A percentile compares a stretch with the other conserved stretches of the same genome.
Conservation (phyloP, 768 basidiomycete genomes). For the Kondoa subrosea region DNA sequence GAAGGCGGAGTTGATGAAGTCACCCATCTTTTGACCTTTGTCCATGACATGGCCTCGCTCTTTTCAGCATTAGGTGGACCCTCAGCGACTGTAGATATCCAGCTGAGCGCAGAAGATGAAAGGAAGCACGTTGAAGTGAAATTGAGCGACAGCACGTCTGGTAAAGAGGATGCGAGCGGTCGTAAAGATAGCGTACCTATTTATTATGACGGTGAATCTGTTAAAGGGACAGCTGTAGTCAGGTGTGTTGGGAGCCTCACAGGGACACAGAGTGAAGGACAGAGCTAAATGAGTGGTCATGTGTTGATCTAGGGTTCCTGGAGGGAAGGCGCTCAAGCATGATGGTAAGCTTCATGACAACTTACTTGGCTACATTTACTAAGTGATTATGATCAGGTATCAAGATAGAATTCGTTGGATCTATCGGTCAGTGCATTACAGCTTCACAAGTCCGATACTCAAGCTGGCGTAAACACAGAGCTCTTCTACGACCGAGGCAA, state of each 20-base stretch:
- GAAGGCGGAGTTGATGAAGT: too few relatives aligned
- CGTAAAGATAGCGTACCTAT: conserved; percentile 66
- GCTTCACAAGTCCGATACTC: not conserved
- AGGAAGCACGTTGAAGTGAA: conserved; percentile 82
- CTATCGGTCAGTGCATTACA: conserved; percentile 50
- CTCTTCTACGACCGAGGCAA: conserved; percentile 95
- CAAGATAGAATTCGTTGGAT: conserved; percentile 92
- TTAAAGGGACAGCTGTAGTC: conserved; percentile 56
- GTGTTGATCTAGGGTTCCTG: conserved; percentile 45
- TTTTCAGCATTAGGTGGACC: conserved; percentile 7
- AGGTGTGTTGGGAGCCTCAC: conserved; percentile 10
- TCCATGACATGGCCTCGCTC: conserved; percentile 3
- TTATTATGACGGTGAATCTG: conserved; percentile 89
- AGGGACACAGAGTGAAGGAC: not conserved
- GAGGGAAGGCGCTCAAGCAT: conserved; percentile 85
- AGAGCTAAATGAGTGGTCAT: too few relatives aligned
- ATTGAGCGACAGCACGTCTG: conserved; percentile 13
- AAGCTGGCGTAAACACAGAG: conserved; percentile 17
- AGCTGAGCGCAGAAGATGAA: conserved; percentile 67
- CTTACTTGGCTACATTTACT: not conserved
- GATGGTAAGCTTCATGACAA: conserved; percentile 41
- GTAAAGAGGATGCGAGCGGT: conserved; percentile 51
- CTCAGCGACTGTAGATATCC: conserved; percentile 64
- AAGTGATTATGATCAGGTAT: conserved; percentile 34
- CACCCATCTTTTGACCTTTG: not conserved